These are phyloP conservation scores for Metroxylon sagu DNA, from an alignment of 176 grass and related monocot species.

Conservation along the genomic window DNA sequence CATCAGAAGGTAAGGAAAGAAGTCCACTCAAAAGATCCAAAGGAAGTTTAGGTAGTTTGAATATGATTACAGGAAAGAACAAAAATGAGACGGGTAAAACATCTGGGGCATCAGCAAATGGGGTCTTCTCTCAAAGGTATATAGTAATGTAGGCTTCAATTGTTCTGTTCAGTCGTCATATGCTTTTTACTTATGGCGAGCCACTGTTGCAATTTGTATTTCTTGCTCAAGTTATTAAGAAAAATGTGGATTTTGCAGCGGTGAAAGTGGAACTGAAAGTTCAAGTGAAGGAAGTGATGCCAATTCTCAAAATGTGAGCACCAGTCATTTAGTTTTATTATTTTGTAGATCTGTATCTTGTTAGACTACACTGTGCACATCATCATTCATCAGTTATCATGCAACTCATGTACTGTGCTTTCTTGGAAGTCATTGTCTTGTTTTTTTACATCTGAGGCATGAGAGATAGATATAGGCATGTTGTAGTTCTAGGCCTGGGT, in stretches of 20 bases:
- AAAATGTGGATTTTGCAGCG: constrained; percentile 46
- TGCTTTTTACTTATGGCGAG: too few species aligned
- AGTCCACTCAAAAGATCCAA: constrained; percentile 72
- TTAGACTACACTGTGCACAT: too few species aligned
- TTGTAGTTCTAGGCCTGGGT: too few species aligned
- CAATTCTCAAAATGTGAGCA: constrained; percentile 83
- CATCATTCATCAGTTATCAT: too few species aligned
- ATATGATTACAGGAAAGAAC: constrained; percentile 81
- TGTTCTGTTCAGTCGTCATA: too few species aligned
- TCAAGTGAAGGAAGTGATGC: constrained; percentile 75
- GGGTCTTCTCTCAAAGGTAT: constrained; percentile 64
- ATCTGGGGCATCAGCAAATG: constrained; percentile 65
- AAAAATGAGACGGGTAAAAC: constrained; percentile 46
- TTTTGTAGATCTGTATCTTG: too few species aligned
- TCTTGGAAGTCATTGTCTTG: too few species aligned
- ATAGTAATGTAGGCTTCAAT: constrained; percentile 8
- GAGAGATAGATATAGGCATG: too few species aligned
- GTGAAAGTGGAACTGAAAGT: constrained; percentile 74
- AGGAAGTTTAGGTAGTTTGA: constrained; percentile 97
- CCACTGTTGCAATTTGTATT: too few species aligned
- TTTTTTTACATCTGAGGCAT: too few species aligned
- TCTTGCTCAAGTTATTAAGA: too few species aligned
- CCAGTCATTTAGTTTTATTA: neutral
- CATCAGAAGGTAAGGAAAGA: constrained; percentile 73
- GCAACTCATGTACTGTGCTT: too few species aligned